A percentile compares a stretch with the other conserved stretches of the same genome.
These are phyloP conservation scores for Blastomyces percursus DNA, from an alignment of 2,329 filamentous ascomycete species.

Conservation along the genomic window DNA sequence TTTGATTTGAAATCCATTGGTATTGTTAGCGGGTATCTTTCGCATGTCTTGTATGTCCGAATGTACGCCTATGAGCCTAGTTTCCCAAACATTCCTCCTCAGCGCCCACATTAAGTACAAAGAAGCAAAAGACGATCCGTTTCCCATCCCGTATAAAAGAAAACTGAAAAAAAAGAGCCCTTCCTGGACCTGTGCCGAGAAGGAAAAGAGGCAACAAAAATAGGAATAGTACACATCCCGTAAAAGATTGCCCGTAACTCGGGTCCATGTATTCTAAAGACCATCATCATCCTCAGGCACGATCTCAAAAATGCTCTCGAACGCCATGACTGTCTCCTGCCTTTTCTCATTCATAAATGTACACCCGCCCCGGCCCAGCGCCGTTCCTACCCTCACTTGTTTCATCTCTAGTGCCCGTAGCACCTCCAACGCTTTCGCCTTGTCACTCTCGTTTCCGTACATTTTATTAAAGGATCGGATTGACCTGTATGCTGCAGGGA, in stretches of 20 bases:
- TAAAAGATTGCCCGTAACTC: not conserved
- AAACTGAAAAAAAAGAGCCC: not conserved
- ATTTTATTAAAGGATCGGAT: constrained; percentile 34
- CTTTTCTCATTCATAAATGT: constrained; percentile 44
- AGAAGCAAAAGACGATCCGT: not conserved
- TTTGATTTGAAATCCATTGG: not conserved
- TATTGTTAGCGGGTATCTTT: not conserved
- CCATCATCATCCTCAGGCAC: constrained; percentile 12
- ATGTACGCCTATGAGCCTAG: not conserved
- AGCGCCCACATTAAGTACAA: not conserved
- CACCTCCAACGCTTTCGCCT: constrained; percentile 37
- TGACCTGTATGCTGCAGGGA: constrained; percentile 26
- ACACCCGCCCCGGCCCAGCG: constrained; percentile 43
- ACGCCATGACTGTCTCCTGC: constrained; percentile 40
- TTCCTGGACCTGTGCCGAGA: not conserved
- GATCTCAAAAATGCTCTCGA: constrained; percentile 38
- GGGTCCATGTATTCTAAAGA: not conserved
- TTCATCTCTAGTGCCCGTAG: constrained; percentile 37
- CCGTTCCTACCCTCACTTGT: constrained; percentile 43
- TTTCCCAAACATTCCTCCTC: not conserved
- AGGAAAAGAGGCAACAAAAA: not conserved
- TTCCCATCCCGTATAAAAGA: not conserved
- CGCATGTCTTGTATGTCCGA: not conserved
- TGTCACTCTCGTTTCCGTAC: constrained; percentile 33
- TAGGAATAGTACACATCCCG: not conserved